Base-by-base conservation (phyloP, 257 asterid species). In the Verbena officinalis region DNA sequence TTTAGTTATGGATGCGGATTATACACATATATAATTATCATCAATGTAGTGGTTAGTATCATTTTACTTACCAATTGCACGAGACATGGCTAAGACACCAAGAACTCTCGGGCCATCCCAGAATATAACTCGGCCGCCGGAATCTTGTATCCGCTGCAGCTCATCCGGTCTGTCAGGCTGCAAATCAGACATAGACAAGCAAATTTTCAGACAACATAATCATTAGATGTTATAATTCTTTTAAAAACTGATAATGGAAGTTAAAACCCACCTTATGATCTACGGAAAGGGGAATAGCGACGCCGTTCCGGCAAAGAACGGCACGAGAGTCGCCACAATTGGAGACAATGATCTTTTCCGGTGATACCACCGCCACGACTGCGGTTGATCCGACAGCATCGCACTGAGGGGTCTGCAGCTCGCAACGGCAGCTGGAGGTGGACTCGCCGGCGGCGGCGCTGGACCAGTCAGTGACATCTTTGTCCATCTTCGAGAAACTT, bases 251-350 rank as follows among this genome's bases (percentile, higher is more conserved):
- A n/a, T 55, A n/a, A 3, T 2, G 7, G 4, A 5, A 17, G 33
- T 51, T 8, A 3, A 22, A 4, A n/a, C 70, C 51, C 55, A 88
- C 98, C 95, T 92, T 92, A 51, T 92, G 98, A 66, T 92, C 98
- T 0, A 73, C 74, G 0, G 98, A 89, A 10, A 92, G 95, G 1
- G 98, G 95, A 11, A 84, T 57, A 0, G 97, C 91, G 3, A 73
- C 79, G 67, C 98, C 95, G 70, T 78, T 81, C 3, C 98, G 88
- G 69, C 96, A 82, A 1, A 92, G 90, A 1, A 92, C 91, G 24
- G 98, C 97, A 4, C 98, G 90, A 0, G 98, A 92, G 55, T 92
- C 97, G 6, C 98, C 98, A 30, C 98, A 89, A 40, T 92, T 92
- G 3, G 98, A 80, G 1, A 92, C 85, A n/a, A 89, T 20, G 38